Conservation (phyloP, 768 basidiomycete species). For the Mycena leptocephala region DNA sequence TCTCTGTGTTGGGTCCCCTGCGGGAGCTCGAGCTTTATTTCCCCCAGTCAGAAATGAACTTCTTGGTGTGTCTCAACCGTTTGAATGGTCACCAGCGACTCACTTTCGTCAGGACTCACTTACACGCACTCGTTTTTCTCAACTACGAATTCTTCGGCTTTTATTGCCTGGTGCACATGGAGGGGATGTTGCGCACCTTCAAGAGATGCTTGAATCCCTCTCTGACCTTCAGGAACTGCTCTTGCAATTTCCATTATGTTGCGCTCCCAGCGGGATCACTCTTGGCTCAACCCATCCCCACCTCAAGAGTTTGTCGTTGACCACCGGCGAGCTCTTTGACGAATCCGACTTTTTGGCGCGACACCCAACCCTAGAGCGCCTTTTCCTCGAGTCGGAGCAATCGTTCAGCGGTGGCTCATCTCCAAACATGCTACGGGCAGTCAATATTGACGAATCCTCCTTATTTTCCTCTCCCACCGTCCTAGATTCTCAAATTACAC, state of each 20-base stretch:
- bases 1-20: background rate
- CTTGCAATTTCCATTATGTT: background rate
- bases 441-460: background rate
- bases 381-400: background rate
- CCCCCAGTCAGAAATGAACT: background rate
- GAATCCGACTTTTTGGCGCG: slow-evolving; percentile 5
- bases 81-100: background rate
- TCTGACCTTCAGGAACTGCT: background rate
- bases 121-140: background rate
- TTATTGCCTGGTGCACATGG: background rate
- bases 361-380: background rate
- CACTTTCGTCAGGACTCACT: background rate
- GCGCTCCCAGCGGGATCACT: background rate
- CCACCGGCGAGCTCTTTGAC: background rate
- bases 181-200: background rate
- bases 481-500: background rate
- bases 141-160: background rate
- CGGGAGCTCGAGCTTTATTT: background rate
- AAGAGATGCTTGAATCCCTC: background rate
- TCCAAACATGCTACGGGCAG: background rate
- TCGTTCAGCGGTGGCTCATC: background rate
- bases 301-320: background rate
- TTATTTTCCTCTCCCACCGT: background rate
- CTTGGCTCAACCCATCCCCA: background rate
- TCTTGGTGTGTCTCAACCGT: background rate